phyloP scores from a whole-genome alignment of 2,329 filamentous ascomycete species.

The Sporothrix dimorphospora region DNA sequence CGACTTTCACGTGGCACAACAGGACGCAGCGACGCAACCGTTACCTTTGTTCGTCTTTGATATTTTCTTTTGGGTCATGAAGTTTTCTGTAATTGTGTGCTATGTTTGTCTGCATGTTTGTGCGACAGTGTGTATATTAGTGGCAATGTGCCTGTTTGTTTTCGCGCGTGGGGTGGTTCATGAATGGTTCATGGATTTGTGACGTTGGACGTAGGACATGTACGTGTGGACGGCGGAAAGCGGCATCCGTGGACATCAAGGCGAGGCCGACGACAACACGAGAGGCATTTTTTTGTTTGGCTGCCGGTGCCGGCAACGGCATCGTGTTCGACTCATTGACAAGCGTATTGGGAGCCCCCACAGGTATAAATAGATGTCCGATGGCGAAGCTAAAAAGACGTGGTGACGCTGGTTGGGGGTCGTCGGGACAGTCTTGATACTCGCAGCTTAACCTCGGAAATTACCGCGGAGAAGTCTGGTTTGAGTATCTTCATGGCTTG shows the following conservation, averaged over 20 bases:
- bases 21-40: not conserved
- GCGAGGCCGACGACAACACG: not conserved
- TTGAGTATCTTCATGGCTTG: too few relatives aligned
- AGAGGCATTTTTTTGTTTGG: not conserved
- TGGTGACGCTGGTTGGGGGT: not conserved
- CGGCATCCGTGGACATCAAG: not conserved
- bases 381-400: too few relatives aligned
- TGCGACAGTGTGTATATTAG: not conserved
- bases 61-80: constrained; percentile 17
- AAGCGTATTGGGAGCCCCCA: not conserved
- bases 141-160: not conserved
- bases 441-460: too few relatives aligned
- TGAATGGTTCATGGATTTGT: not conserved
- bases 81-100: not conserved
- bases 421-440: not conserved
- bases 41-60: not conserved
- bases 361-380: not conserved
- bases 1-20: constrained; percentile 22
- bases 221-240: not conserved
- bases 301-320: not conserved
- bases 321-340: not conserved
- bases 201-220: not conserved
- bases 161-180: not conserved
- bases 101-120: not conserved
- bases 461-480: not conserved